These are phyloP conservation scores for Echinosophora koreensis DNA, from an alignment of 306 rosid genomes.

Conservation along the genomic window DNA sequence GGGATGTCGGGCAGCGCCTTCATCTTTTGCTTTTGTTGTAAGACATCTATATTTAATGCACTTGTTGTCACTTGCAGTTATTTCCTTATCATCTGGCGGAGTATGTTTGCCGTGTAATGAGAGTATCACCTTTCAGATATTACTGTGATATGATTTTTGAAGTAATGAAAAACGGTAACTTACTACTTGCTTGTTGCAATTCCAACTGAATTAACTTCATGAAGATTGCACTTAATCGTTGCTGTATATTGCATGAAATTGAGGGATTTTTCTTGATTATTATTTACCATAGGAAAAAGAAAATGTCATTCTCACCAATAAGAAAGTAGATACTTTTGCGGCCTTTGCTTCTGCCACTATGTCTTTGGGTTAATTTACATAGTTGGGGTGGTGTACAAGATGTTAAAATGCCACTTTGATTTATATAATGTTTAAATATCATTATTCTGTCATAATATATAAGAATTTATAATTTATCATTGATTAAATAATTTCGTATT, in stretches of 20 bases:
- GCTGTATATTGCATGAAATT: constrained; percentile 15
- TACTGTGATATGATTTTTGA: constrained; percentile 95
- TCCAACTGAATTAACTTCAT: constrained; percentile 35
- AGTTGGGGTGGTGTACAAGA: not conserved
- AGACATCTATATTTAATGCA: constrained; percentile 50
- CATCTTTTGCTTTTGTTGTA: constrained; percentile 38
- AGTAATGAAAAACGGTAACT: constrained; percentile 93
- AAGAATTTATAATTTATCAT: constrained; percentile 20
- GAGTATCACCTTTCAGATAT: constrained; percentile 94
- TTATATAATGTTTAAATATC: constrained; percentile 5
- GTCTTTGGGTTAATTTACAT: not conserved
- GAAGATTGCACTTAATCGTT: constrained; percentile 39
- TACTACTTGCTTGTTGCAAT: constrained; percentile 43
- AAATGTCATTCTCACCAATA: not conserved
- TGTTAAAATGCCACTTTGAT: constrained; percentile 3
- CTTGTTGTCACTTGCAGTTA: constrained; percentile 72
- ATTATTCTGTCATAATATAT: not conserved
- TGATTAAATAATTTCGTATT: constrained; percentile 7
- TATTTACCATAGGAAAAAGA: constrained; percentile 14
- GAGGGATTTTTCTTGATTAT: constrained; percentile 15
- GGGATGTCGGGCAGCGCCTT: not conserved
- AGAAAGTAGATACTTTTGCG: constrained; percentile 7
- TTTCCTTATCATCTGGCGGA: constrained; percentile 93
- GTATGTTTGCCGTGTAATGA: constrained; percentile 93
- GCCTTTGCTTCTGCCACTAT: constrained; percentile 23